Percentiles rank a stretch among this genome's conserved stretches.
Evolutionary conservation across 208 protist species (phyloP).

Genomic region (Herpetomonas muscarum): DNA sequence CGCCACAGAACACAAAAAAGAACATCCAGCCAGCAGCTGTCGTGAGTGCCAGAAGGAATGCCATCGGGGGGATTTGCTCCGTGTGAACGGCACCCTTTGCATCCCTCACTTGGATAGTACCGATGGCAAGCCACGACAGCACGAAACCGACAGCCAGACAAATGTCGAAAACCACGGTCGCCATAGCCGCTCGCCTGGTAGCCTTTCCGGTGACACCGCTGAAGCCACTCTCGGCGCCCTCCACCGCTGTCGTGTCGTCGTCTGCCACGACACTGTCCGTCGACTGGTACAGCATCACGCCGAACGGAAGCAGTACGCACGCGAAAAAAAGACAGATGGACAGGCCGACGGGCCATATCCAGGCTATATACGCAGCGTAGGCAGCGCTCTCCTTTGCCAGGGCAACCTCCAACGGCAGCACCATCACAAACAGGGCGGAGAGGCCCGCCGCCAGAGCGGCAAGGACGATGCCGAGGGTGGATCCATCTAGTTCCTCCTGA

Average conservation of each 20-base stretch:
- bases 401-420: slow-evolving; percentile 92
- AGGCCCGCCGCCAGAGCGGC: slow-evolving; percentile 38
- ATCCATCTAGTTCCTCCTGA: slow-evolving; percentile 64
- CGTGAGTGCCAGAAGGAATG: slow-evolving; percentile 65
- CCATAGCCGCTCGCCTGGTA: not conserved
- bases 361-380: slow-evolving; percentile 6
- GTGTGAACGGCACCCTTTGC: slow-evolving; percentile 7
- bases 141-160: slow-evolving; percentile 53
- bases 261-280: not conserved
- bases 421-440: slow-evolving; percentile 69
- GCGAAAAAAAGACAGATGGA: slow-evolving; percentile 17
- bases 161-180: slow-evolving; percentile 36
- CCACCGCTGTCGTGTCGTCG: not conserved
- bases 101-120: slow-evolving; percentile 5
- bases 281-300: slow-evolving; percentile 1
- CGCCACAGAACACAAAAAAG: slow-evolving; percentile 90
- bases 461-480: slow-evolving; percentile 42
- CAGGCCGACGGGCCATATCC: slow-evolving; percentile 26
- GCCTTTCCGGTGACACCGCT: too few species aligned
- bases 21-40: slow-evolving; percentile 78
- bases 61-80: slow-evolving; percentile 32
- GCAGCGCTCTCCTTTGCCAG: slow-evolving; percentile 26
- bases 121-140: slow-evolving; percentile 30
- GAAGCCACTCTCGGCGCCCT: too few species aligned
- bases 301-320: slow-evolving; percentile 6